Percentiles rank a stretch among this genome's conserved stretches.
Conservation (phyloP, 1,284 basidiomycete species). For the Moesziomyces antarcticus region DNA sequence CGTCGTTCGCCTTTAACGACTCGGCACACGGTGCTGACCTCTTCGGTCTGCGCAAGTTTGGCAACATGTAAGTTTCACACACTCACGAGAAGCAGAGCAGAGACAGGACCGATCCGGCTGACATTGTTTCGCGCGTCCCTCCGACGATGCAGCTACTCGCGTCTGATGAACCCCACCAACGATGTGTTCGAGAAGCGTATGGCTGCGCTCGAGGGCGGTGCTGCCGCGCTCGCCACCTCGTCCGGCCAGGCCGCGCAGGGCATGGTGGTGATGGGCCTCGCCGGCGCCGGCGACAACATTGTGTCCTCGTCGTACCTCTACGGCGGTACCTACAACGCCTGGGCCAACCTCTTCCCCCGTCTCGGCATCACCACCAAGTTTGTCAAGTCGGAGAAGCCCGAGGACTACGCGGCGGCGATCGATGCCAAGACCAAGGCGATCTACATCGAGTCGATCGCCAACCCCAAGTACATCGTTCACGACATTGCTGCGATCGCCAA, state of each 20-base stretch:
- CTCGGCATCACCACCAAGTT: conserved; percentile 83
- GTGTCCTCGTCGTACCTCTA: conserved; percentile 72
- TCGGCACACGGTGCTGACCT: conserved; percentile 80
- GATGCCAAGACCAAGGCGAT: conserved; percentile 70
- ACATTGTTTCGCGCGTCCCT: background rate
- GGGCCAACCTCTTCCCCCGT: conserved; percentile 79
- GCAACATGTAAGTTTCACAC: conserved; percentile 72
- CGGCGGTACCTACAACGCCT: conserved; percentile 82
- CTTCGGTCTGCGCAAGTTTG: conserved; percentile 75
- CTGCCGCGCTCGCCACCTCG: conserved; percentile 80
- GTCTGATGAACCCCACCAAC: conserved; percentile 85
- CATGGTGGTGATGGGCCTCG: conserved; percentile 75
- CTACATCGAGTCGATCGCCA: conserved; percentile 84
- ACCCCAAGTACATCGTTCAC: conserved; percentile 80
- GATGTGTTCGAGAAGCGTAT: conserved; percentile 87
- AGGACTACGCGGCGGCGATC: conserved; percentile 75
- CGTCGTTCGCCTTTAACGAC: conserved; percentile 67
- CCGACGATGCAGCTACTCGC: conserved; percentile 51
- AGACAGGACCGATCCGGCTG: background rate
- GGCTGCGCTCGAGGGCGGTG: conserved; percentile 83
- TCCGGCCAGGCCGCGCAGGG: conserved; percentile 86
- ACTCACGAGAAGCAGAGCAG: no score
- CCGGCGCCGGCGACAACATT: conserved; percentile 81
- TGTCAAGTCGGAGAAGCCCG: conserved; percentile 75
- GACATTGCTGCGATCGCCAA: conserved; percentile 80